Base-by-base conservation (phyloP, 768 basidiomycete species). In the Ramaria sp. region DNA sequence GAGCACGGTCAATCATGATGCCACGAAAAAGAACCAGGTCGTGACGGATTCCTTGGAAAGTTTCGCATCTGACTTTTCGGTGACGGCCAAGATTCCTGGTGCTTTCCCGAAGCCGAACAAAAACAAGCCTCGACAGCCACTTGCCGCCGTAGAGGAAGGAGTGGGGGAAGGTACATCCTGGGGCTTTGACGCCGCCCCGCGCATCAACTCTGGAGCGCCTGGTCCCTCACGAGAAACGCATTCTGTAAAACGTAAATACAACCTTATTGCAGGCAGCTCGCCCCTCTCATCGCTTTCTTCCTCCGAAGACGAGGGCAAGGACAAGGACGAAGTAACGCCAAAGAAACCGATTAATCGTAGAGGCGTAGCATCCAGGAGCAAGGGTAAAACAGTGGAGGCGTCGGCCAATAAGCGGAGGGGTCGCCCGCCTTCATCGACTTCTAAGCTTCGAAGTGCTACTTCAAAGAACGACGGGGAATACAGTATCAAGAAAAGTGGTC, bases 321-420 rank as follows among this genome's bases (percentile, higher is more conserved):
- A 59, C 1, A 59, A 61, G n/a, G 65, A 61, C 38, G 61, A 59
- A 16, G 57, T 64, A 8, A 56, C 64, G 2, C 56, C 47, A 27
- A 60, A 56, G 18, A 41, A 41, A 18, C 39, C 39, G 8, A n/a
- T n/a, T 3, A n/a, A 10, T 4, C 39, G 39, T 16, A 10, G 39
- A 22, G 9, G 16, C 39, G 39, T 22, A 41, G 2, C 39, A 12
- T 2, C n/a, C 39, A 41, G 39, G 16, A 18, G 39, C 39, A 41
- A 41, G 16, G 39, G 39, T n/a, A 41, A 41, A 41, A n/a, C 39
- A 7, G 39, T 41, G 1, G 39, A 41, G 2, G 13, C 32, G 32
- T 34, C 32, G 32, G 13, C 3, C 39, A 8, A 41, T n/a, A 41
- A 41, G 39, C 39, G 39, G 2, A 41, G 18, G 10, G 10, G 8